Percentiles rank a stretch among this genome's conserved stretches.
Conservation (phyloP, 306 rosid species). For the Fagus sylvatica region DNA sequence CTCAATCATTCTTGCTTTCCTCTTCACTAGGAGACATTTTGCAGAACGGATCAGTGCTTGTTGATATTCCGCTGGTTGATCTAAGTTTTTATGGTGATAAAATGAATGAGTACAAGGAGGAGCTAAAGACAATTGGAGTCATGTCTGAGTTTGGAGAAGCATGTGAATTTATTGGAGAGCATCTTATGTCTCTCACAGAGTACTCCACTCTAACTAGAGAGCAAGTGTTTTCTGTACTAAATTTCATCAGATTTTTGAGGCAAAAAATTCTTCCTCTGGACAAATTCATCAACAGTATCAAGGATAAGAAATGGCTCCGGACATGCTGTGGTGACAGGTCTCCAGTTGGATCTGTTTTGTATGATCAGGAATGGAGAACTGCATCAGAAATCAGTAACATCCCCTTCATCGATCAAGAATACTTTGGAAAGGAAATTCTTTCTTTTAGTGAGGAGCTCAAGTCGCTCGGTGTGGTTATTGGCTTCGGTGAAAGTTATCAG, state of each 20-base stretch:
- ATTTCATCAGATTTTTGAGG: conserved; percentile 53
- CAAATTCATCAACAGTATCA: conserved; percentile 42
- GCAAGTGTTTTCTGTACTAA: conserved; percentile 48
- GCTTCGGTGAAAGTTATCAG: conserved; percentile 31
- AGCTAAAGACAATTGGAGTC: conserved; percentile 65
- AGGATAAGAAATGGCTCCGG: conserved; percentile 50
- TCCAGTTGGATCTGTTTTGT: conserved; percentile 62
- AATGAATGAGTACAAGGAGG: conserved; percentile 49
- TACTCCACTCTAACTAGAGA: conserved; percentile 31
- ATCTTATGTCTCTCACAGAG: conserved; percentile 59
- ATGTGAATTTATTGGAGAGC: conserved; percentile 56
- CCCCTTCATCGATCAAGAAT: conserved; percentile 55
- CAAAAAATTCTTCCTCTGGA: conserved; percentile 16
- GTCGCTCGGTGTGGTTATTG: conserved; percentile 61
- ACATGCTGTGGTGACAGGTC: conserved; percentile 56
- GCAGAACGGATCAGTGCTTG: conserved; percentile 52
- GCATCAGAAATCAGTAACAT: conserved; percentile 57
- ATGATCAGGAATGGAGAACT: conserved; percentile 45
- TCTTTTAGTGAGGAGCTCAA: conserved; percentile 46
- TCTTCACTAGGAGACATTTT: conserved; percentile 52
- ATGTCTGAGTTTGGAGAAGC: conserved; percentile 67
- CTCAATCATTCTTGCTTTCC: conserved; percentile 50
- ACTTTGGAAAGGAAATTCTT: conserved; percentile 51
- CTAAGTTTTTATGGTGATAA: conserved; percentile 42
- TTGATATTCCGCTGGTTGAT: conserved; percentile 74